Conservation (phyloP, 2,329 filamentous ascomycete species). For the Blumeria hordei region DNA sequence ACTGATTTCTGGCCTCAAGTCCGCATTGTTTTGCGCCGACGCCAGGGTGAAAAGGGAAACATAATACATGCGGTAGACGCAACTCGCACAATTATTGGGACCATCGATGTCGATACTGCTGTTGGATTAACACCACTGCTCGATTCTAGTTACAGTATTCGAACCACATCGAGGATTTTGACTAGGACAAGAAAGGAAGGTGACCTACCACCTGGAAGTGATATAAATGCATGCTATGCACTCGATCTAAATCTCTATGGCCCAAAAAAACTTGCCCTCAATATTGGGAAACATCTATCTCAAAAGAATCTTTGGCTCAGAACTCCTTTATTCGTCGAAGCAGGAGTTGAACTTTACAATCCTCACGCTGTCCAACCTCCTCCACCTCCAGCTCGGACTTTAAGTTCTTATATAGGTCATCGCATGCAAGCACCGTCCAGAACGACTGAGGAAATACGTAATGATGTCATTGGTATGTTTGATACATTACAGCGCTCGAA, state of each 20-base stretch:
- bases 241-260: slow-evolving; percentile 63
- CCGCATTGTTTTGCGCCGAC: slow-evolving; percentile 43
- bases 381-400: slow-evolving; percentile 10
- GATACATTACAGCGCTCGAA: slow-evolving; percentile 58
- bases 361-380: slow-evolving; percentile 29
- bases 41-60: slow-evolving; percentile 26
- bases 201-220: slow-evolving; percentile 35
- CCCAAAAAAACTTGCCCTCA: slow-evolving; percentile 35
- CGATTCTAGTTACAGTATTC: slow-evolving; percentile 40
- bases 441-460: slow-evolving; percentile 66
- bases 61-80: slow-evolving; percentile 53
- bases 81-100: slow-evolving; percentile 46
- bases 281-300: slow-evolving; percentile 43
- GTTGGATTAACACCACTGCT: slow-evolving; percentile 46
- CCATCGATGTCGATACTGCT: slow-evolving; percentile 44
- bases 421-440: slow-evolving; percentile 19
- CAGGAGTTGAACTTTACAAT: slow-evolving; percentile 49
- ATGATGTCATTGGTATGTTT: slow-evolving; percentile 69
- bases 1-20: slow-evolving; percentile 45
- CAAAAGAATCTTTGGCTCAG: slow-evolving; percentile 43
- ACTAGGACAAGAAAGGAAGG: slow-evolving; percentile 33
- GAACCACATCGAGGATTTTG: slow-evolving; percentile 47
- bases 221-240: slow-evolving; percentile 33
- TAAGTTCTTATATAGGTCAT: slow-evolving; percentile 17
- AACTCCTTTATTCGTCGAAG: slow-evolving; percentile 38